These are phyloP conservation scores for Corchorus olitorius DNA, from an alignment of 345 rosid genomes.

Conservation along the genomic window DNA sequence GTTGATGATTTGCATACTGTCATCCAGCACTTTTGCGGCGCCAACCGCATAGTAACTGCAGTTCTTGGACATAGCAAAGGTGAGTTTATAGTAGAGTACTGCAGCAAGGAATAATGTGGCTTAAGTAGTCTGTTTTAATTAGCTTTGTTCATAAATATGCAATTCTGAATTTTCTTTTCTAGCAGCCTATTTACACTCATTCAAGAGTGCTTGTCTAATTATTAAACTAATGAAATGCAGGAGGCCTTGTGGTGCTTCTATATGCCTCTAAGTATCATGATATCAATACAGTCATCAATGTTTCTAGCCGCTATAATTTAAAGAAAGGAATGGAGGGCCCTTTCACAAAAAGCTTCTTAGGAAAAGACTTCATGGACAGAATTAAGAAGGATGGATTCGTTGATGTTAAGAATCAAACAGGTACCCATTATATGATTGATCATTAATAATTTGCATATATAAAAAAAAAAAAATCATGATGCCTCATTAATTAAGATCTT, in stretches of 20 bases:
- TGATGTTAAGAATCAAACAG: conserved; percentile 53
- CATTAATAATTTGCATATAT: too few relatives aligned
- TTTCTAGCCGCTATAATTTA: conserved; percentile 78
- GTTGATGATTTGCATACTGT: conserved; percentile 73
- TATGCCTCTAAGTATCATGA: conserved; percentile 82
- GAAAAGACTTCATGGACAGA: conserved; percentile 55
- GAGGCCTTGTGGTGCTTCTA: conserved; percentile 83
- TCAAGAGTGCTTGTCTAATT: neutral
- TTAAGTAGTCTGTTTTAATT: conserved; percentile 8
- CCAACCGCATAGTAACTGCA: conserved; percentile 44
- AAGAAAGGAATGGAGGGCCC: conserved; percentile 64
- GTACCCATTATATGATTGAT: conserved; percentile 23
- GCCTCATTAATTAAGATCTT: neutral
- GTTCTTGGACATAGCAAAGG: conserved; percentile 91
- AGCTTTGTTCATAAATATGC: neutral
- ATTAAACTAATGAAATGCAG: conserved; percentile 36
- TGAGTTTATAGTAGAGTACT: conserved; percentile 19
- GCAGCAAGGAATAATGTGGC: conserved; percentile 1
- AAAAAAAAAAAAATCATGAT: too few relatives aligned
- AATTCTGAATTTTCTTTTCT: neutral
- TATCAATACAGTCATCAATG: conserved; percentile 59
- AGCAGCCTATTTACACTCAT: neutral
- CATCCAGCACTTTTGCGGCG: conserved; percentile 47
- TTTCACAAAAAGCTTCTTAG: conserved; percentile 25
- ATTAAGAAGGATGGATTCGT: conserved; percentile 60